Base-by-base conservation (phyloP, 164 flowering plant species). In the Liriodendron chinense region DNA sequence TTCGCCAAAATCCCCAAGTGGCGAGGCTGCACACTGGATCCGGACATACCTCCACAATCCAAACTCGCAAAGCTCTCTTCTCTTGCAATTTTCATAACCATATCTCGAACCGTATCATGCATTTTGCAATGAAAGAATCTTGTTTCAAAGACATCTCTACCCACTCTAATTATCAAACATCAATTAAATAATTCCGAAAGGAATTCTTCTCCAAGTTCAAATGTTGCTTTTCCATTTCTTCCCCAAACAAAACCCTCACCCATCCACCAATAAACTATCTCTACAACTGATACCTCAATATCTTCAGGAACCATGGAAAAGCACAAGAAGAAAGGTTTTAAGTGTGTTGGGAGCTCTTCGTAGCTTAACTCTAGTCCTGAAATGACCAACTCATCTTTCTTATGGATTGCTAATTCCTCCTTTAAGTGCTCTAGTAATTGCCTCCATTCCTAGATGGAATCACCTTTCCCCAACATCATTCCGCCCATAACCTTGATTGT, bases 401-500 rank as follows among this genome's bases (percentile, higher is more conserved):
- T 50, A 2, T 48, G 48, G 18, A 9, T 5, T 3, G 7, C 59
- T 18, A 48, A 8, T 2, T 50, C 59, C 20, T 70, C 72, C 28
- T 70, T 70, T 8, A 70, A 16, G 3, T 70, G 24, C 25, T 70
- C 7, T 5, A 3, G 8, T 50, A 49, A 21, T 22, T 18, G 7
- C 4, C 20, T 8, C 72, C 72, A 70, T 12, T 70, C 25, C 3
- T 21, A 0, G 25, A 22, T 7, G 14, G 48, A 50, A 48, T 34
- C 43, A 34, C 43, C 43, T 69, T 69, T 69, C 12, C 71, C 56
- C 0, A 16, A 9, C 71, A 69, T 69, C 71, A 47, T 47, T 69
- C 71, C 71, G 7, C 56, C 71, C 23, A 69, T 23, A 8, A 69
- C 71, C 24, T 47, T 69, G 26, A 69, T 69, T 47, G 53, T 50